Evolutionary conservation across 352 stramenopile genomes (phyloP), one percentile per base, ranked within the genome.

Genomic region (Phytophthora macrochlamydospora): DNA sequence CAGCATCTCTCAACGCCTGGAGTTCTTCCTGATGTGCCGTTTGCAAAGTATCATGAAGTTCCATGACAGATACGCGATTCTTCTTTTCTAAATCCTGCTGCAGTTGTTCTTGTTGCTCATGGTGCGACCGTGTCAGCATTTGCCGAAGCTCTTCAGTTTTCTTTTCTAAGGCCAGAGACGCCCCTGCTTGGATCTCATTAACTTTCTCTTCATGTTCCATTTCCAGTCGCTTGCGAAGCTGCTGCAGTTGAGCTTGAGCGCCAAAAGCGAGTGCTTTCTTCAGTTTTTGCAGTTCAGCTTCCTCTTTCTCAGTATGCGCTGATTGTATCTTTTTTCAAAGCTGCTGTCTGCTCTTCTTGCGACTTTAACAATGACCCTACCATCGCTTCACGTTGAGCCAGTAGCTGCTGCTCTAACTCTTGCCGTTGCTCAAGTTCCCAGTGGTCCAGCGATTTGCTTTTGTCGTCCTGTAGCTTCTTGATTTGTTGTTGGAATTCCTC

Each of bases 211-310:
- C 78, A 7, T 88, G 69, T 9, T 79, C 58, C 3, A 59, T 62
- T 32, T 86, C 73, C 42, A 90, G 45, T 43, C 71, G 53, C 28
- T 73, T 76, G 6, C 75, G 73, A 11, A 91, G 64, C 38, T 89
- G 81, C 58, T 91, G 80, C 11, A 89, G 18, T 28, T 91, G 83
- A 2, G 80, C 79, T 57, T 91, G 83, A 3, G 81, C 75, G 12
- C 83, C 83, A 58, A 89, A 84, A 9, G 69, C 62, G 31, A 92
- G 65, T 3, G 76, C 81, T 45, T 84, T 87, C 14, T 78, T 69
- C 28, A 92, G 61, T 56, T 92, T 90, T 18, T 85, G 61, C 40
- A 92, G 49, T 56, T 89, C 81, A 4, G 46, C 38, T 52, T 70
- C 53, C 56, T 90, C 69, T 37, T 85, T 85, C 18, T 69, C 53